These are phyloP conservation scores for Straminergon stramineum DNA, from an alignment of 225 moss, liverwort and hornwort genomes.

Conservation along the genomic window DNA sequence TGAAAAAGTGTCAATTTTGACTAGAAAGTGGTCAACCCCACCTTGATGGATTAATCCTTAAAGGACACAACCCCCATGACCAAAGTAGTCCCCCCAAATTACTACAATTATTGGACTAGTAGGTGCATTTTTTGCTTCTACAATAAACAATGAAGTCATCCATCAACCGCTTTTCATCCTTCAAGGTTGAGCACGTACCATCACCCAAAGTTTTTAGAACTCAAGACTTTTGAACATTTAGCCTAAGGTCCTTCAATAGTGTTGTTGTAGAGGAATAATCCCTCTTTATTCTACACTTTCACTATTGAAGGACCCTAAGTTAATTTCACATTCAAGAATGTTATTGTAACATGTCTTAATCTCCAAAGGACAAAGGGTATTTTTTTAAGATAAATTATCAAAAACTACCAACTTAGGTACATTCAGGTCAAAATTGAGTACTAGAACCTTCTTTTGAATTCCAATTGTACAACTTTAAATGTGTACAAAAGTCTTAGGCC, in stretches of 20 bases:
- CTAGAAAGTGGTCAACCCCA: no score
- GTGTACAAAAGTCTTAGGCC: not conserved
- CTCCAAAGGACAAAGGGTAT: fast-evolving
- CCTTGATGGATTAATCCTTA: not conserved
- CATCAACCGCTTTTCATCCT: fast-evolving
- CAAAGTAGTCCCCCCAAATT: not conserved
- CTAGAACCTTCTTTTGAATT: not conserved
- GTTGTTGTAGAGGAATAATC: not conserved
- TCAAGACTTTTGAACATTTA: not conserved
- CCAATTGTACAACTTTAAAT: not conserved
- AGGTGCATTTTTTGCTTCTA: not conserved
- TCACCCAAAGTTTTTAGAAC: not conserved
- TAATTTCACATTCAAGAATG: not conserved
- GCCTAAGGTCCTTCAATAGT: not conserved
- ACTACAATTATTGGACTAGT: fast-evolving
- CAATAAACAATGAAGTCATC: not conserved
- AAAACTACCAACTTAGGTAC: not conserved
- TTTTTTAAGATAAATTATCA: not conserved
- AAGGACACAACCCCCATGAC: not conserved
- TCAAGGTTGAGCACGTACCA: not conserved
- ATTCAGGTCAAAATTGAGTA: not conserved
- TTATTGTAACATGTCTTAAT: not conserved
- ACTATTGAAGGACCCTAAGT: not conserved
- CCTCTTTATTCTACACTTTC: not conserved
- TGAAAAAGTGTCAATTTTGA: no score